phyloP scores from a whole-genome alignment of 2,329 filamentous ascomycete species.

The Epichloe gansuensis region DNA sequence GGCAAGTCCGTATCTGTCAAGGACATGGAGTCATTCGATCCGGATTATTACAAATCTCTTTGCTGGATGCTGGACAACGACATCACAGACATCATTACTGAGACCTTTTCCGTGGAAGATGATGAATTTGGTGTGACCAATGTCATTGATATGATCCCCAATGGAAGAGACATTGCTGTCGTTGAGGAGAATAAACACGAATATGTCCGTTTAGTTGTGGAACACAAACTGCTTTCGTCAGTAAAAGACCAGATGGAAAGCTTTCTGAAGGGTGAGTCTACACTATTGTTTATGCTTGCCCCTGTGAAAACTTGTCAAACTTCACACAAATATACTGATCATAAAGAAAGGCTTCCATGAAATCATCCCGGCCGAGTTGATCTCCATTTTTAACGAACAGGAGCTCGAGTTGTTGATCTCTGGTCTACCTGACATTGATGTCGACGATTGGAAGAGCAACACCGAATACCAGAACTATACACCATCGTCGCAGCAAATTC shows the following conservation, averaged over 20 bases:
- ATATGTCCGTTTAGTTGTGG: slow-evolving; percentile 86
- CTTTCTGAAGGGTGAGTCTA: slow-evolving; percentile 63
- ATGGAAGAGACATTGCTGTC: slow-evolving; percentile 83
- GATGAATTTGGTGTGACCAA: slow-evolving; percentile 87
- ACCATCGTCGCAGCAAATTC: slow-evolving; percentile 86
- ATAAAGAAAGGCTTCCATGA: slow-evolving; percentile 74
- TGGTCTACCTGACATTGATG: slow-evolving; percentile 89
- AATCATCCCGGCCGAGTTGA: slow-evolving; percentile 86
- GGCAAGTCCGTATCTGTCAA: slow-evolving; percentile 94
- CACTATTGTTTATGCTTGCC: not conserved
- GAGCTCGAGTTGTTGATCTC: slow-evolving; percentile 95
- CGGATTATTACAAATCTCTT: slow-evolving; percentile 97
- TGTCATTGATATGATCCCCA: slow-evolving; percentile 73
- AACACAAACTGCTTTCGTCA: slow-evolving; percentile 83
- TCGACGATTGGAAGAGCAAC: slow-evolving; percentile 98
- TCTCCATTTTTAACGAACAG: slow-evolving; percentile 97
- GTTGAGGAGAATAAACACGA: slow-evolving; percentile 99
- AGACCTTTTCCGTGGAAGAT: slow-evolving; percentile 89
- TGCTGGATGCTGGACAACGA: slow-evolving; percentile 98
- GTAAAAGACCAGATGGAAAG: slow-evolving; percentile 90
- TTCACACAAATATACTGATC: not conserved
- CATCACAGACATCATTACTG: slow-evolving; percentile 93
- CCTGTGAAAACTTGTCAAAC: not conserved
- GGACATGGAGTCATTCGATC: slow-evolving; percentile 97
- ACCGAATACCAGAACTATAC: slow-evolving; percentile 98